Percentiles rank a stretch among this genome's conserved stretches.
phyloP scores from a whole-genome alignment of 2,329 filamentous ascomycete species.

The Paecilomyces sp. region DNA sequence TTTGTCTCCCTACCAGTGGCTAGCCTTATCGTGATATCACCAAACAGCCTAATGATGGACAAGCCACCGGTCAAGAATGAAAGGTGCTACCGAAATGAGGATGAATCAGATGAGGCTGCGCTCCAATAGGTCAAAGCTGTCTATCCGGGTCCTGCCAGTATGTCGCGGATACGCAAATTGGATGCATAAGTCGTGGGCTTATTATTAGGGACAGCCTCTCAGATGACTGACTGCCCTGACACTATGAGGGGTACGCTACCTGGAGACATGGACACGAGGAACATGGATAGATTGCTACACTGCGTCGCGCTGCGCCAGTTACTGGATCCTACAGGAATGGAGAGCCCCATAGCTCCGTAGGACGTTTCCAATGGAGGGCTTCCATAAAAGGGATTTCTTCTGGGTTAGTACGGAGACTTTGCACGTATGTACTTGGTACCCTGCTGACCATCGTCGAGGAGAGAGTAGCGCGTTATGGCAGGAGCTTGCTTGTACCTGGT shows the following conservation, averaged over 20 bases:
- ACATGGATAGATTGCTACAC: background rate
- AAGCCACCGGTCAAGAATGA: background rate
- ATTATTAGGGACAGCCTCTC: background rate
- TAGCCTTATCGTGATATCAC: background rate
- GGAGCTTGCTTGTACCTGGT: background rate
- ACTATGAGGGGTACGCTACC: background rate
- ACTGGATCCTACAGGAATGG: background rate
- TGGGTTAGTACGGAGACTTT: background rate
- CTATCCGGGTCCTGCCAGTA: background rate
- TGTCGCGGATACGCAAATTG: background rate
- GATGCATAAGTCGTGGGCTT: background rate
- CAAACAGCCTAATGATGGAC: background rate
- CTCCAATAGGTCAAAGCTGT: background rate
- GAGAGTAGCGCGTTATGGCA: background rate
- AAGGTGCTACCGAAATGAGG: background rate
- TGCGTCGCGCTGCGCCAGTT: background rate
- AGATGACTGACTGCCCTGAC: background rate
- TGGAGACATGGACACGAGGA: background rate
- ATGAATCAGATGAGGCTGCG: background rate
- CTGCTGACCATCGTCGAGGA: background rate
- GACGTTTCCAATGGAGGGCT: background rate
- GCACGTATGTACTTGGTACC: background rate
- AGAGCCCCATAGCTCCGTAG: background rate
- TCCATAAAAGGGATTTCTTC: background rate
- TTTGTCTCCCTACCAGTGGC: background rate